Evolutionary conservation across 345 rosid genomes (phyloP), one percentile per base, ranked within the genome.

Genomic region (Arabidopsis suecica): DNA sequence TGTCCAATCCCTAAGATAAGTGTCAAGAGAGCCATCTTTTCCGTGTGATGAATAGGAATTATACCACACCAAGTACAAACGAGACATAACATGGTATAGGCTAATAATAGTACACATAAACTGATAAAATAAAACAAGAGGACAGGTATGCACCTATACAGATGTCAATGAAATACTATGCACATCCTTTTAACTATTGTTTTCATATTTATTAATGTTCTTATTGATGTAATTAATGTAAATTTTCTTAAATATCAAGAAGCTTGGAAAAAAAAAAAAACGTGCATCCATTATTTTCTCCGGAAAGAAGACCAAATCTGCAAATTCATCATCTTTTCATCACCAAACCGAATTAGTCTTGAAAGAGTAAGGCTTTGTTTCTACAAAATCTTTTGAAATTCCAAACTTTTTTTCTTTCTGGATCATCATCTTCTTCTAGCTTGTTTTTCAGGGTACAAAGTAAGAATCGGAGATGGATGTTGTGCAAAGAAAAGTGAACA

Each of bases 401-500:
- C 34, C 51, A 16, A 38, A 40, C 6, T 28, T 8, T 16, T 18
- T 47, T 40, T 48, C 37, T 3, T 33, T 30, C 10, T 57, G 3
- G 54, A 37, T 48, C 47, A 38, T 25, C 23, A 30, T 50, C 25
- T n/a, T 68, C 70, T 25, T 69, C n/a, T 33, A 4, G 48, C 44
- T 55, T 54, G 9, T 16, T 34, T 33, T 69, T 38, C 18, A 77
- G 54, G 67, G 66, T 62, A 34, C 37, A 18, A 28, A 54, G 76
- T 30, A 71, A 71, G 71, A 22, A 47, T 14, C 8, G 5, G 49
- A 78, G 58, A 78, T 78, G 81, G 77, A 78, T 65, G 65, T 72
- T 33, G 63, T 72, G 41, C 81, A 78, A 45, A 71, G 69, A 41
- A 78, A 78, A 51, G 81, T 78, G 12, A 78, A 65, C 64, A 65